These are phyloP conservation scores for Ulvella scutata DNA, from an alignment of 139 green algal species.

Conservation along the genomic window DNA sequence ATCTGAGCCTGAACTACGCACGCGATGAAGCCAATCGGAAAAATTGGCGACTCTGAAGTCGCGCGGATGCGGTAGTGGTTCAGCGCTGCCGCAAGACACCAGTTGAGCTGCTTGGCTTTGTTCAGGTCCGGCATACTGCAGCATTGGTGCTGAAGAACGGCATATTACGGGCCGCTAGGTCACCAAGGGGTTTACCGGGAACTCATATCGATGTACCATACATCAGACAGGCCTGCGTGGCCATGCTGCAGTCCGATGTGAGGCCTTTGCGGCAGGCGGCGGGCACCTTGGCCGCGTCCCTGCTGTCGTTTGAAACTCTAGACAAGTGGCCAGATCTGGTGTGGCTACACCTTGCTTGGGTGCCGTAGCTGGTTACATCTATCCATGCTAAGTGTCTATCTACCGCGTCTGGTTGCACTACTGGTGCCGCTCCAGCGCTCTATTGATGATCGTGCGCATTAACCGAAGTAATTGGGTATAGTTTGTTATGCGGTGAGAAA, in stretches of 20 bases:
- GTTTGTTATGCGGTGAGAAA: too few relatives aligned
- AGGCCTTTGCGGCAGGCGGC: constrained; percentile 17
- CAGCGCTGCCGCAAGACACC: background rate
- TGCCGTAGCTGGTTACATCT: too few relatives aligned
- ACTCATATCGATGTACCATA: constrained; percentile 10
- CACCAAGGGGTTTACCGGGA: constrained; percentile 5
- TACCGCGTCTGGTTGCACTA: too few relatives aligned
- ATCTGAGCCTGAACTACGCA: too few relatives aligned
- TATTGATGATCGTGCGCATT: too few relatives aligned
- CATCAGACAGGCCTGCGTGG: constrained; percentile 18
- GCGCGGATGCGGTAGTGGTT: too few relatives aligned
- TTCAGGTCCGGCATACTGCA: constrained; percentile 31
- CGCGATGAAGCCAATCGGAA: too few relatives aligned
- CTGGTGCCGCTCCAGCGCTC: too few relatives aligned
- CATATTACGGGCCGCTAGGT: constrained; percentile 12
- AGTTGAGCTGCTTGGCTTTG: background rate
- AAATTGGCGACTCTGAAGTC: too few relatives aligned
- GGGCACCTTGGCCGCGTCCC: constrained; percentile 15
- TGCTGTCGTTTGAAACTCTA: constrained; percentile 6
- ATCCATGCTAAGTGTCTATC: too few relatives aligned
- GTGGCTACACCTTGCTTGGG: too few relatives aligned
- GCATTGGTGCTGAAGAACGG: constrained; percentile 48
- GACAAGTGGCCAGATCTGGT: constrained; percentile 24
- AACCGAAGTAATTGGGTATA: too few relatives aligned
- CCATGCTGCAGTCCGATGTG: constrained; percentile 10